Evolutionary conservation across 2,329 filamentous ascomycete genomes (phyloP).

Genomic region (Aspergillus novofumigatus): DNA sequence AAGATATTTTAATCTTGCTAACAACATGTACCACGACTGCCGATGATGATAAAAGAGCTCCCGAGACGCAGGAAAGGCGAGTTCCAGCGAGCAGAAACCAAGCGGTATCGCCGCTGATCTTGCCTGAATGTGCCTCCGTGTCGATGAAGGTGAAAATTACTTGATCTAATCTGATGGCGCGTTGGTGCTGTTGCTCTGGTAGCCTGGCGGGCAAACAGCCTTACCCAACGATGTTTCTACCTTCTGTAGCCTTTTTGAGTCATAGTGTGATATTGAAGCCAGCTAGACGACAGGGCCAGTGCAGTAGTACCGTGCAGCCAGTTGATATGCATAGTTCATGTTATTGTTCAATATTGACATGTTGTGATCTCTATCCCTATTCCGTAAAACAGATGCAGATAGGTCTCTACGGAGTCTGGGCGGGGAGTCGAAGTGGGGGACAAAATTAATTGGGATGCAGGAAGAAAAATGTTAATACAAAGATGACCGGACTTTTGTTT

Average conservation of each 20-base stretch:
- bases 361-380: background rate
- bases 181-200: background rate
- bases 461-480: background rate
- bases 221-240: background rate
- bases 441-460: background rate
- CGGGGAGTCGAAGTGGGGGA: background rate
- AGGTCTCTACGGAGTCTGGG: too few species aligned
- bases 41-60: conserved; percentile 25
- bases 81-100: conserved; percentile 16
- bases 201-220: background rate
- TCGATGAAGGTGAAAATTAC: conserved; percentile 50
- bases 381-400: background rate
- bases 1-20: background rate
- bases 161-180: conserved; percentile 59
- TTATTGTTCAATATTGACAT: background rate
- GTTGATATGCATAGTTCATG: background rate
- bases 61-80: conserved; percentile 12
- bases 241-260: background rate
- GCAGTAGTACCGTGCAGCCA: background rate
- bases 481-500: conserved; percentile 5
- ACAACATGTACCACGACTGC: conserved; percentile 5
- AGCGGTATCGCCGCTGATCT: conserved; percentile 20
- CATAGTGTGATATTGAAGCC: background rate
- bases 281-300: background rate
- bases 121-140: conserved; percentile 11